Base-by-base conservation (phyloP, 2,329 filamentous ascomycete species). In the Corynespora cassiicola region DNA sequence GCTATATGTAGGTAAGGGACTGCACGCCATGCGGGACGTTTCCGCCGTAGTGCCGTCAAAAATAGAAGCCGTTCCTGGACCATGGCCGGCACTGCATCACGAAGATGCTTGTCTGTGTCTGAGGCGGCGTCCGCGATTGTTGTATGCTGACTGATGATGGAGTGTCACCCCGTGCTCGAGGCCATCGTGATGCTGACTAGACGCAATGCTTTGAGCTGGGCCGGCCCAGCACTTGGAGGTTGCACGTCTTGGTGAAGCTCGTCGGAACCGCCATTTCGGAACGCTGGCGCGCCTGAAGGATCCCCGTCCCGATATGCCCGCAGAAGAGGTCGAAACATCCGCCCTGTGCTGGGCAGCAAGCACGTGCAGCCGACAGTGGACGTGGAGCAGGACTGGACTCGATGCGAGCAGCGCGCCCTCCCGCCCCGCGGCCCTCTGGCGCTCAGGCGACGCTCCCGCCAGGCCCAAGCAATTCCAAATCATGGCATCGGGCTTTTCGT, bases 1-100 rank as follows among this genome's bases (percentile, higher is more conserved):
- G 40, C n/a, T 56, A 53, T 56, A 58, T 53, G 49, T 58, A 47
- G 37, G 32, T 17, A 28, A 31, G 37, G 31, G 32, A 15, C 14
- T 9, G n/a, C n/a, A n/a, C n/a, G 27, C 35, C 39, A 33, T 20
- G 27, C 31, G 39, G 29, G 9, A 50, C 8, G 23, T 35, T 32
- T 45, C n/a, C 31, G 40, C 42, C 42, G 27, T 31, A 25, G 33
- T 38, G 28, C 22, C 34, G 33, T 27, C 51, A 56, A 56, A 56
- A 61, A 58, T 61, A 61, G 57, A 31, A 50, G 29, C n/a, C 40
- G 42, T 50, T 44, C 54, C 47, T 50, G 49, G 39, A 18, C 43
- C 18, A 41, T 29, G 20, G 27, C 23, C 40, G 40, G 35, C 32
- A 43, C 24, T 37, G 47, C 45, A 41, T 47, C 32, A 35, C 40